These are phyloP conservation scores for Pseudogymnoascus sp. DNA, from an alignment of 2,329 filamentous ascomycete genomes.

Conservation along the genomic window DNA sequence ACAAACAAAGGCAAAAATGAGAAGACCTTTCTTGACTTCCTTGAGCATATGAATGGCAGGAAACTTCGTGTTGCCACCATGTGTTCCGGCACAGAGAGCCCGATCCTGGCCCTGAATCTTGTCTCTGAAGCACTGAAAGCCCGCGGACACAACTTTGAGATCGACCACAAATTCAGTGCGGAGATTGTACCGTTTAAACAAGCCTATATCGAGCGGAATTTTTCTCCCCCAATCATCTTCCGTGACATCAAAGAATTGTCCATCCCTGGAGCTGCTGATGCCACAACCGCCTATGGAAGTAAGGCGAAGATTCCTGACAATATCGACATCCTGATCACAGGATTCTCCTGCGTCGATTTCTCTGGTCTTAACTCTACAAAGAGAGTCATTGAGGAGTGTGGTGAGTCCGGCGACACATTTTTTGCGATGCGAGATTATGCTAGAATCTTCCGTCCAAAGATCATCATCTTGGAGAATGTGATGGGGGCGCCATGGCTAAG, in stretches of 20 bases:
- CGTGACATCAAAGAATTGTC: conserved; percentile 49
- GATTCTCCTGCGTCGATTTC: conserved; percentile 69
- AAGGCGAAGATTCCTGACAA: conserved; percentile 45
- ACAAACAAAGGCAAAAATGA: not conserved
- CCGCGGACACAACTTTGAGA: conserved; percentile 31
- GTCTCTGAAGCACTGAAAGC: conserved; percentile 34
- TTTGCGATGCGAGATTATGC: conserved; percentile 51
- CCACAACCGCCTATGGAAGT: conserved; percentile 59
- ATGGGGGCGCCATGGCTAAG: conserved; percentile 46
- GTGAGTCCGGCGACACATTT: conserved; percentile 60
- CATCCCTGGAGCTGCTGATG: conserved; percentile 26
- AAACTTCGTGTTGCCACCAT: conserved; percentile 56
- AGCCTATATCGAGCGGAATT: conserved; percentile 54
- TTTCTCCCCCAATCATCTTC: conserved; percentile 43
- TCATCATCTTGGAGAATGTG: conserved; percentile 69
- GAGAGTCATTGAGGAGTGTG: conserved; percentile 43
- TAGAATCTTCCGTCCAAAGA: conserved; percentile 43
- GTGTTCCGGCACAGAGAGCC: conserved; percentile 71
- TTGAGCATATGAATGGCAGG: conserved; percentile 30
- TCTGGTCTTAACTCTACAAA: conserved; percentile 53
- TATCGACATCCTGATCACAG: conserved; percentile 59
- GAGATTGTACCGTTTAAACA: conserved; percentile 58
- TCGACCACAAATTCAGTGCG: conserved; percentile 51
- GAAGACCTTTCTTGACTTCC: conserved; percentile 26
- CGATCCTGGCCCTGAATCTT: conserved; percentile 55